Evolutionary conservation across 2,329 filamentous ascomycete genomes (phyloP).

Genomic region (Epichloe typhina): DNA sequence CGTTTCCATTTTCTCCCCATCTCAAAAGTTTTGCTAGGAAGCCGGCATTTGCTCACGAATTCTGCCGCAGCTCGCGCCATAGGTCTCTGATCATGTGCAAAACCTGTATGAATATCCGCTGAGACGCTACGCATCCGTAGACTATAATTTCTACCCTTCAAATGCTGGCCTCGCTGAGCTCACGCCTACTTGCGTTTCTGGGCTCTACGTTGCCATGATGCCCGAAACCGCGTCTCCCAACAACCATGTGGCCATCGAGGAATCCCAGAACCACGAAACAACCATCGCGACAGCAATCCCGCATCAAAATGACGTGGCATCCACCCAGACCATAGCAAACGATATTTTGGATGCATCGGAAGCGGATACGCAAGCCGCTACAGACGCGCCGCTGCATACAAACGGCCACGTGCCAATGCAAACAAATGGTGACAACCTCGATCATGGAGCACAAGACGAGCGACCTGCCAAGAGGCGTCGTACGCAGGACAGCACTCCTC

Average conservation of each 20-base stretch:
- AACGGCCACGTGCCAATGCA: slow-evolving; percentile 24
- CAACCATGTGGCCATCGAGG: slow-evolving; percentile 22
- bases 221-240: slow-evolving; percentile 46
- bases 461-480: slow-evolving; percentile 54
- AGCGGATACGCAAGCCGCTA: slow-evolving; percentile 9
- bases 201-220: slow-evolving; percentile 38
- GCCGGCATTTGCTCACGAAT: slow-evolving; percentile 27
- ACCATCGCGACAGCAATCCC: slow-evolving; percentile 12
- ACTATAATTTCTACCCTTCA: slow-evolving; percentile 41
- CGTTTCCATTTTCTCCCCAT: slow-evolving; percentile 17
- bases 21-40: slow-evolving; percentile 40
- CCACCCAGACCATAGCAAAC: slow-evolving; percentile 7
- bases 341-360: slow-evolving; percentile 6
- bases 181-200: slow-evolving; percentile 32
- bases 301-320: slow-evolving; percentile 10
- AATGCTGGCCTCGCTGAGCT: slow-evolving; percentile 46
- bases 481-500: slow-evolving; percentile 34
- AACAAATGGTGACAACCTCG: slow-evolving; percentile 46
- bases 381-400: slow-evolving; percentile 13
- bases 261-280: slow-evolving; percentile 14
- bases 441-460: slow-evolving; percentile 24
- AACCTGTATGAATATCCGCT: slow-evolving; percentile 33
- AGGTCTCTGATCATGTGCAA: slow-evolving; percentile 41
- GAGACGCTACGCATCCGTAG: slow-evolving; percentile 35
- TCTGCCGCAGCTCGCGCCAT: slow-evolving; percentile 31